phyloP scores from a whole-genome alignment of 164 flowering plant genomes.

The Brasenia schreberi region DNA sequence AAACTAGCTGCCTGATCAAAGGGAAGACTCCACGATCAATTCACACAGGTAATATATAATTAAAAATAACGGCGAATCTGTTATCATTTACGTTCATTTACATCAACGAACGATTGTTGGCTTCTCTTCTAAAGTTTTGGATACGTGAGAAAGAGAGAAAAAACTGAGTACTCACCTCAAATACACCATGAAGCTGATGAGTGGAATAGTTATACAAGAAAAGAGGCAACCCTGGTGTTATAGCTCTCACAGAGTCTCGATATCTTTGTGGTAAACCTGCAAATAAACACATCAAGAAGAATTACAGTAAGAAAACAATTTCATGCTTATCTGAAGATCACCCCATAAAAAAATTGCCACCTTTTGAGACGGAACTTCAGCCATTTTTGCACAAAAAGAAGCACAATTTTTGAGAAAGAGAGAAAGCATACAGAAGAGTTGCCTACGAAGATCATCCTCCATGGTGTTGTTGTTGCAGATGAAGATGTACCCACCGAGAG shows the following conservation, averaged over 20 bases:
- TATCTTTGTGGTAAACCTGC: slow-evolving; percentile 89
- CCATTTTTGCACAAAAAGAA: not conserved
- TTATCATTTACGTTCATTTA: not conserved
- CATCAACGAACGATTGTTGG: not conserved
- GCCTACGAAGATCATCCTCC: slow-evolving; percentile 80
- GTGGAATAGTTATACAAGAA: slow-evolving; percentile 97
- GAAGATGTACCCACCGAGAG: slow-evolving; percentile 86
- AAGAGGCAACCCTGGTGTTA: slow-evolving; percentile 93
- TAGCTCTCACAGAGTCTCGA: slow-evolving; percentile 84
- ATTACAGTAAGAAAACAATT: not conserved
- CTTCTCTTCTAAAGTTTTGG: not conserved
- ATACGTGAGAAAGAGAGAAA: not conserved
- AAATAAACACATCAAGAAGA: not conserved
- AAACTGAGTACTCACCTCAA: slow-evolving; percentile 47
- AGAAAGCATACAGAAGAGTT: slow-evolving; percentile 68
- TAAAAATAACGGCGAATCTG: not conserved
- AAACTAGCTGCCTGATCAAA: slow-evolving; percentile 72
- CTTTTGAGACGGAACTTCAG: not conserved
- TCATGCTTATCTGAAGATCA: not conserved
- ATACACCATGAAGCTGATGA: slow-evolving; percentile 95
- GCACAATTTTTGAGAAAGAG: not conserved
- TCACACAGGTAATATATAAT: not conserved
- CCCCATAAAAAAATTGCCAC: not conserved
- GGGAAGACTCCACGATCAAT: not conserved
- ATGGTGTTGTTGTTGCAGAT: slow-evolving; percentile 98